Conservation (phyloP, 768 basidiomycete genomes). For the Multifurca ochricompacta region DNA sequence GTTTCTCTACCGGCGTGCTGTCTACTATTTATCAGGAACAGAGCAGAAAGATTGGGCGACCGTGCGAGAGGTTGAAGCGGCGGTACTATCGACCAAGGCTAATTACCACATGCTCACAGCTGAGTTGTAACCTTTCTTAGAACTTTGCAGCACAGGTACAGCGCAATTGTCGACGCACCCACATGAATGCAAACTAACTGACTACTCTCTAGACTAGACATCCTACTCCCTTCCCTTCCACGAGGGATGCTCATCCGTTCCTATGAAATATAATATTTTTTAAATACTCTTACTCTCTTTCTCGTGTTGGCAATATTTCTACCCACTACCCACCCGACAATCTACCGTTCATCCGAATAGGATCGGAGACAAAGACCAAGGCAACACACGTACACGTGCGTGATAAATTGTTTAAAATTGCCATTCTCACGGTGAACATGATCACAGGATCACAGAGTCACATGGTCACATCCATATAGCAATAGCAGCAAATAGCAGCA, state of each 20-base stretch:
- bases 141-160: background rate
- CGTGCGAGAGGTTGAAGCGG: background rate
- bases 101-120: background rate
- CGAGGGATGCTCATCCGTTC: background rate
- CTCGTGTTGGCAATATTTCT: no score
- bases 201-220: background rate
- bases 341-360: no score
- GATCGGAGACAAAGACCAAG: no score
- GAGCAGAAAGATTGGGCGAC: constrained; percentile 25
- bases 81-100: constrained; percentile 1
- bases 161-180: background rate
- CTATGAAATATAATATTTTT: no score
- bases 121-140: constrained; percentile 3
- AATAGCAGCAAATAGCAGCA: no score
- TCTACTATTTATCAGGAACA: constrained; percentile 58
- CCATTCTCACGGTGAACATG: no score
- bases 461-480: no score
- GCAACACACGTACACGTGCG: no score
- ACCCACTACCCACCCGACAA: no score
- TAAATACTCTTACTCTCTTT: no score
- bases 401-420: no score
- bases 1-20: constrained; percentile 43
- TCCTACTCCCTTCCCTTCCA: background rate
- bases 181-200: background rate
- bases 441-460: no score